These are phyloP conservation scores for Diplodia seriata DNA, from an alignment of 2,329 filamentous ascomycete genomes.

Conservation along the genomic window DNA sequence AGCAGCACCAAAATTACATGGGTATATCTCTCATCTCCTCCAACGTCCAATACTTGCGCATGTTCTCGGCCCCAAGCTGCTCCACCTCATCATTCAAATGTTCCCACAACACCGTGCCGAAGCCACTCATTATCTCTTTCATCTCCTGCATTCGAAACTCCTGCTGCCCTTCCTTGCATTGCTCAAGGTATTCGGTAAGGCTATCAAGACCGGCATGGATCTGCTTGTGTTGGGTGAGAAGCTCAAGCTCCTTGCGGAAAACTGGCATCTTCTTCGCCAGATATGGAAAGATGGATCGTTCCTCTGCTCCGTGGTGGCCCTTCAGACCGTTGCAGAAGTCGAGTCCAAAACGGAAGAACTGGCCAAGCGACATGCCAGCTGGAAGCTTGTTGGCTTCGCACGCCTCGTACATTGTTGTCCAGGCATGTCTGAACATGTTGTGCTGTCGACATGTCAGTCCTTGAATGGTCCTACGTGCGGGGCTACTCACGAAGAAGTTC, in stretches of 20 bases:
- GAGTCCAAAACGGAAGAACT: slow-evolving; percentile 72
- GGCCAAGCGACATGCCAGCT: slow-evolving; percentile 67
- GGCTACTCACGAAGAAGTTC: too few relatives aligned
- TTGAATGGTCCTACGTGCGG: too few relatives aligned
- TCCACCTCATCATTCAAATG: slow-evolving; percentile 87
- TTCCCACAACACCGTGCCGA: slow-evolving; percentile 78
- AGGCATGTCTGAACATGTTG: slow-evolving; percentile 72
- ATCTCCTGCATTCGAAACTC: slow-evolving; percentile 64
- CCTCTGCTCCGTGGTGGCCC: slow-evolving; percentile 82
- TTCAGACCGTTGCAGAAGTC: slow-evolving; percentile 74
- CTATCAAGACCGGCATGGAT: slow-evolving; percentile 79
- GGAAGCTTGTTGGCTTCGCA: slow-evolving; percentile 67
- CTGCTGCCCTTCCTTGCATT: slow-evolving; percentile 67
- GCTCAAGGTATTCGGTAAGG: slow-evolving; percentile 70
- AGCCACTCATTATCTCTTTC: slow-evolving; percentile 75
- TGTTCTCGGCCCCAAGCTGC: slow-evolving; percentile 81
- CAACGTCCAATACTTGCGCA: slow-evolving; percentile 80
- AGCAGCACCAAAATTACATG: slow-evolving; percentile 57
- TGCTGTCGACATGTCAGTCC: background rate
- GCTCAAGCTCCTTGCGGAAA: slow-evolving; percentile 68
- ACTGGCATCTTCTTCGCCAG: slow-evolving; percentile 80
- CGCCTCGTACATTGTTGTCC: slow-evolving; percentile 73
- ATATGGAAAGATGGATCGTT: slow-evolving; percentile 78
- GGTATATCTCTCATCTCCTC: slow-evolving; percentile 76
- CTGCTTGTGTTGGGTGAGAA: slow-evolving; percentile 75